phyloP scores from a whole-genome alignment of 2,329 filamentous ascomycete genomes.

The Trichoderma koningiopsis region DNA sequence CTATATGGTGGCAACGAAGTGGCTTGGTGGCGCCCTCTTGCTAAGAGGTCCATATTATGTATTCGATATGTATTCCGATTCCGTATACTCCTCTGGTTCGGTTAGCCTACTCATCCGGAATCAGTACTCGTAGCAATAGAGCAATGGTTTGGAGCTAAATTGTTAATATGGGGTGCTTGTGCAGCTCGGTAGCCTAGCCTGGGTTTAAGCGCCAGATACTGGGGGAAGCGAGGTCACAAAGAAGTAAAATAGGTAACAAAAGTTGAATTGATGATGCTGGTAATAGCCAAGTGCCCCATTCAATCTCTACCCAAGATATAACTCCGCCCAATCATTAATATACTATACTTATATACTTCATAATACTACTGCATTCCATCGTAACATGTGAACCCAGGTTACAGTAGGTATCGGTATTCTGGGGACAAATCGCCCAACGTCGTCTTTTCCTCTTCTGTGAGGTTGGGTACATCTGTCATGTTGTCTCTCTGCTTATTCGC shows the following conservation, averaged over 20 bases:
- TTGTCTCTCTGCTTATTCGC: constrained; percentile 64
- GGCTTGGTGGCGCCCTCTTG: neutral
- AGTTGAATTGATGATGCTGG: neutral
- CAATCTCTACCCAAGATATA: neutral
- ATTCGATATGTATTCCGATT: neutral
- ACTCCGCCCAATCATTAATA: constrained; percentile 4
- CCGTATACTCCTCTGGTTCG: neutral
- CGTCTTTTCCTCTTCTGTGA: constrained; percentile 64
- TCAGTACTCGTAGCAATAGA: neutral
- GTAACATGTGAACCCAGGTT: constrained; percentile 27
- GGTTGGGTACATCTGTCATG: constrained; percentile 40
- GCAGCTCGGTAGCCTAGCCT: neutral
- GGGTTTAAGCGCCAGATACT: neutral
- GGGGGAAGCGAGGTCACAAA: neutral
- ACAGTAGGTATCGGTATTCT: constrained; percentile 62
- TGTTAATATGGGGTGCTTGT: neutral
- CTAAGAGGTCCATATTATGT: neutral
- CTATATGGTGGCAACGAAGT: neutral
- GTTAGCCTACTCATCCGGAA: neutral
- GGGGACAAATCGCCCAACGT: constrained; percentile 62
- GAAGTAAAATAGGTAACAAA: neutral
- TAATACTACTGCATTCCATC: neutral
- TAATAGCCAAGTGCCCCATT: neutral
- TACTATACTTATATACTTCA: neutral
- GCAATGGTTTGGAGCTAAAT: neutral